Evolutionary conservation across 257 asterid genomes (phyloP).

Genomic region (Penstemon davidsonii): DNA sequence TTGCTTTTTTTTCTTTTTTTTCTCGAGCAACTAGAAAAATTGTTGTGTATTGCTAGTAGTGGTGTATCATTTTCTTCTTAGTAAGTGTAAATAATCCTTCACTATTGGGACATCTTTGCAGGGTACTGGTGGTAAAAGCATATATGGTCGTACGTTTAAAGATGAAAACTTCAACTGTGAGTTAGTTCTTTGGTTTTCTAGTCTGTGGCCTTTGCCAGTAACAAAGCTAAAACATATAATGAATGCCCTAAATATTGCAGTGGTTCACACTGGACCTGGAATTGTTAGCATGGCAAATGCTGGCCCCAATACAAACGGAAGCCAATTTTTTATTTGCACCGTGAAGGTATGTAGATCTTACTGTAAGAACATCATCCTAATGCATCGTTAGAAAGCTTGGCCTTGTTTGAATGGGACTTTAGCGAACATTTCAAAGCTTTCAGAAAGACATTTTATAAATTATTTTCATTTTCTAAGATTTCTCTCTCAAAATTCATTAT

Average conservation of each 20-base stretch:
- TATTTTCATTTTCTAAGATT: too few relatives aligned
- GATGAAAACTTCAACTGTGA: slow-evolving; percentile 92
- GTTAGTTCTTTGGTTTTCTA: slow-evolving; percentile 36
- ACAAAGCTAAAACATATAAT: slow-evolving; percentile 10
- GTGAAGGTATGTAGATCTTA: slow-evolving; percentile 57
- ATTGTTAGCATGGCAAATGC: slow-evolving; percentile 98
- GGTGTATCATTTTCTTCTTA: slow-evolving; percentile 4
- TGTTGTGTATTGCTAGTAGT: background rate
- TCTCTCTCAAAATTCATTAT: too few relatives aligned
- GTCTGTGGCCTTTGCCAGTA: slow-evolving; percentile 12
- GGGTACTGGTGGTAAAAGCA: slow-evolving; percentile 99
- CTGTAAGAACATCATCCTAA: background rate
- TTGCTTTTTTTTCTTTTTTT: slow-evolving; percentile 5
- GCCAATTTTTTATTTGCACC: slow-evolving; percentile 96
- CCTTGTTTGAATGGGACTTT: too few relatives aligned
- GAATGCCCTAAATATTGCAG: slow-evolving; percentile 42
- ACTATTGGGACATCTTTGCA: slow-evolving; percentile 29
- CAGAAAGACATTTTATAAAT: too few relatives aligned
- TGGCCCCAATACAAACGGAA: slow-evolving; percentile 96
- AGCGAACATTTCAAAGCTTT: too few relatives aligned
- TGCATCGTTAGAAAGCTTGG: background rate
- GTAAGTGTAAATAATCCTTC: slow-evolving; percentile 9
- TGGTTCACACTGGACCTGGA: slow-evolving; percentile 95
- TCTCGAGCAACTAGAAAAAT: background rate
- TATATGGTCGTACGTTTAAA: slow-evolving; percentile 87